Conservation (phyloP, 805 yeast species). For the Myxozyma vanderwaltii region DNA sequence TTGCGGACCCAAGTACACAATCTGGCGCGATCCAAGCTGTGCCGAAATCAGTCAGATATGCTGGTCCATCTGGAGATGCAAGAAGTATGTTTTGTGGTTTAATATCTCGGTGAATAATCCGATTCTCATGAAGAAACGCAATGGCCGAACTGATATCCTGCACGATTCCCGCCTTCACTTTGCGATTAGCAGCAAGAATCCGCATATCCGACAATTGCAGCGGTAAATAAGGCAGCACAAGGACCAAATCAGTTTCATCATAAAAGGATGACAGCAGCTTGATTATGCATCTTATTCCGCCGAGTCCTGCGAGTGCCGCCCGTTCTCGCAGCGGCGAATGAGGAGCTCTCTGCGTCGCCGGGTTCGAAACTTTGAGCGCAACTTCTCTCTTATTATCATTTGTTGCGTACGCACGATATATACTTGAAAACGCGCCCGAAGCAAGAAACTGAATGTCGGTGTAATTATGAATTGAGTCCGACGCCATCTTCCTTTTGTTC, state of each 20-base stretch:
- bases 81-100: slow-evolving; percentile 80
- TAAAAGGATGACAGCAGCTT: slow-evolving; percentile 37
- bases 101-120: slow-evolving; percentile 79
- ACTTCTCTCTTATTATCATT: slow-evolving; percentile 28
- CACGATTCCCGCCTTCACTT: slow-evolving; percentile 41
- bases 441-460: slow-evolving; percentile 20
- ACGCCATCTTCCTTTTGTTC: neutral
- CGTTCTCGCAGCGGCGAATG: slow-evolving; percentile 55
- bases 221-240: slow-evolving; percentile 49
- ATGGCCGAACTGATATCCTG: slow-evolving; percentile 55
- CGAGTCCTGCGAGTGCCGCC: slow-evolving; percentile 42
- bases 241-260: slow-evolving; percentile 44
- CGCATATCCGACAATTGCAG: slow-evolving; percentile 45
- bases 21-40: slow-evolving; percentile 37
- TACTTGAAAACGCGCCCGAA: slow-evolving; percentile 22
- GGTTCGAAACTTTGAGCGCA: slow-evolving; percentile 54
- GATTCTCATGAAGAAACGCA: slow-evolving; percentile 62
- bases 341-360: slow-evolving; percentile 57
- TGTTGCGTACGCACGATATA: slow-evolving; percentile 6
- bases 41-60: slow-evolving; percentile 33
- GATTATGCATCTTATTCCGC: slow-evolving; percentile 30
- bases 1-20: slow-evolving; percentile 19
- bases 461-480: slow-evolving; percentile 18
- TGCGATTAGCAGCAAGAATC: slow-evolving; percentile 40
- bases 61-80: slow-evolving; percentile 36